Evolutionary conservation across 164 flowering plant species (phyloP), one percentile per base, ranked within the genome.

Genomic region (Protea cynaroides): DNA sequence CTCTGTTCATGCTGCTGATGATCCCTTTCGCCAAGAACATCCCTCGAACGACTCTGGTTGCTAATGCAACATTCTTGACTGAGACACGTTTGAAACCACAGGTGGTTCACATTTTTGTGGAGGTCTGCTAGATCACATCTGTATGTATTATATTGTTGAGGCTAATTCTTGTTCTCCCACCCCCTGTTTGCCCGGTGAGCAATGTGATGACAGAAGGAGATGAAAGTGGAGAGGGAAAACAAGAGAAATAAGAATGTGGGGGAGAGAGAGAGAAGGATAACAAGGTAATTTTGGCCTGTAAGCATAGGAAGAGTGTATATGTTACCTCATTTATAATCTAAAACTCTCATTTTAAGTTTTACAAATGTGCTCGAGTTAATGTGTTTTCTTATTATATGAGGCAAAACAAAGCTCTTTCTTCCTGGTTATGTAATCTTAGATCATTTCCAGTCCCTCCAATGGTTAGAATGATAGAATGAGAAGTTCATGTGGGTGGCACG

Each of bases 11-110:
- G 81, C 82, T 65, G 58, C 58, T 23, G 97, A 90, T 61, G 87
- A 90, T 64, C 97, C 97, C 25, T 90, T 90, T 64, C 80, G 83
- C 65, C 86, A 83, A 59, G 90, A 90, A 62, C 80, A 82, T 43
- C 67, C 71, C 54, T 58, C 74, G 15, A 80, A 68, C 70, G 63
- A 56, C 62, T 76, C 80, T 3, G 61, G 56, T 54, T 53, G n/a
- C 46, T 65, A 37, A 54, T 54, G 56, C 37, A 63, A 69, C 61
- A 56, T 40, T 65, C 62, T 63, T 56, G 69, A 72, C 40, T 40
- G 68, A 50, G 63, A 76, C 25, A 22, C 52, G 19, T 52, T n/a
- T 49, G 49, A 25, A 40, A 21, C 25, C 29, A 22, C 10, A 23
- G 38, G 7, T 17, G 25, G 9, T 17, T 13, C n/a, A 29, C 18